These are phyloP conservation scores for Teunomyces aglyptinius DNA, from an alignment of 805 yeast genomes.

Conservation along the genomic window DNA sequence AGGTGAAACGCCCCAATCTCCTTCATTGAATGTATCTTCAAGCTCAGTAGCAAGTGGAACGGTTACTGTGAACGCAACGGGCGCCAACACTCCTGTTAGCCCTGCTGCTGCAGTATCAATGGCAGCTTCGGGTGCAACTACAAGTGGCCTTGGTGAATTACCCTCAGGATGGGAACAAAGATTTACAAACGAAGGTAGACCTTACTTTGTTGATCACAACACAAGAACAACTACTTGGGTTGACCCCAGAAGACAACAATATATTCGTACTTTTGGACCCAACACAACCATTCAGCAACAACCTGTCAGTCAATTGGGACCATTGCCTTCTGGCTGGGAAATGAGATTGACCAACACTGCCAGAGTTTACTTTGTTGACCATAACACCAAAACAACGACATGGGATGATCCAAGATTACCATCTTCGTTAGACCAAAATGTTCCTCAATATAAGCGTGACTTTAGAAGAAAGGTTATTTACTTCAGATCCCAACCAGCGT, in stretches of 20 bases:
- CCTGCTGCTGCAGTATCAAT: slow-evolving; percentile 66
- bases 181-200: slow-evolving; percentile 96
- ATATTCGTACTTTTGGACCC: slow-evolving; percentile 91
- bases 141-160: slow-evolving; percentile 93
- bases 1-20: slow-evolving; percentile 46
- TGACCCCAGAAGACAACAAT: slow-evolving; percentile 98
- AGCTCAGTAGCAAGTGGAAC: slow-evolving; percentile 34
- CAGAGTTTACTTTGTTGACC: slow-evolving; percentile 97
- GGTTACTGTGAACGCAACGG: slow-evolving; percentile 36
- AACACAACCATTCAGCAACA: slow-evolving; percentile 93
- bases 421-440: slow-evolving; percentile 94
- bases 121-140: slow-evolving; percentile 83
- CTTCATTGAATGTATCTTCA: slow-evolving; percentile 31
- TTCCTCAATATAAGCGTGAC: slow-evolving; percentile 98
- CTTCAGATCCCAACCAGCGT: slow-evolving; percentile 97
- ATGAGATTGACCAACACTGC: slow-evolving; percentile 99
- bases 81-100: slow-evolving; percentile 51
- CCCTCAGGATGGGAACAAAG: slow-evolving; percentile 99
- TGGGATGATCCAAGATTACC: slow-evolving; percentile 99
- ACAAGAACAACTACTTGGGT: slow-evolving; percentile 99
- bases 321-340: slow-evolving; percentile 99
- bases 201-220: slow-evolving; percentile 97
- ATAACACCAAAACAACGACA: slow-evolving; percentile 97
- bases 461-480: slow-evolving; percentile 96
- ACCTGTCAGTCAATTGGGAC: slow-evolving; percentile 96